Evolutionary conservation across 2,329 filamentous ascomycete species (phyloP).

Genomic region (Fusarium zealandicum): DNA sequence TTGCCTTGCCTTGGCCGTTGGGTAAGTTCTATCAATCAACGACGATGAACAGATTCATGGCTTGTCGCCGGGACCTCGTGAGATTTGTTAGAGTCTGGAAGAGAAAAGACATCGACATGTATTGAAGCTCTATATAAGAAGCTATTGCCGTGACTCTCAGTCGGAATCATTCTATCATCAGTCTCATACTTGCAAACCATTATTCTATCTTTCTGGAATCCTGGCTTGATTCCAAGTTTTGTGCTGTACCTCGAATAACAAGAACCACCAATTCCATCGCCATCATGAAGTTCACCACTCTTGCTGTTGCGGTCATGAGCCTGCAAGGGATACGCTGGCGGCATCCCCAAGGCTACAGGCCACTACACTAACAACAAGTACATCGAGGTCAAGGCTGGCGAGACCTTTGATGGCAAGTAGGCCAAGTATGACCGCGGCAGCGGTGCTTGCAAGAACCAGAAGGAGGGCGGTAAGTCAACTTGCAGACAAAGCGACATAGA

Average conservation of each 20-base stretch:
- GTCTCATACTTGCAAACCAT: too few relatives aligned
- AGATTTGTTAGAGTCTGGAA: not conserved
- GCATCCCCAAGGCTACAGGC: constrained; percentile 40
- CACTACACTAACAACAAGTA: constrained; percentile 42
- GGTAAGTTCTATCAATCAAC: constrained; percentile 9
- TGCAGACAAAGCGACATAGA: not conserved
- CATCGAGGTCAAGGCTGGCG: constrained; percentile 44
- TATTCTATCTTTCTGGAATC: too few relatives aligned
- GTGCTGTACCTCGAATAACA: not conserved
- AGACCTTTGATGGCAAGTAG: constrained; percentile 45
- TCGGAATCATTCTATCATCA: too few relatives aligned
- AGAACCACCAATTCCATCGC: not conserved
- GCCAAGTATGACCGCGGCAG: constrained; percentile 48
- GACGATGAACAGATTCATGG: not conserved
- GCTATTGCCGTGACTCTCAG: not conserved
- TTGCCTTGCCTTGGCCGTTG: not conserved
- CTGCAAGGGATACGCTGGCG: constrained; percentile 41
- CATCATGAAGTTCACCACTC: constrained; percentile 17
- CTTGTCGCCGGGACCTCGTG: not conserved
- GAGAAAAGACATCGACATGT: not conserved
- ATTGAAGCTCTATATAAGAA: constrained; percentile 4
- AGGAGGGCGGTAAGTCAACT: constrained; percentile 35
- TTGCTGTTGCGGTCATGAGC: constrained; percentile 7
- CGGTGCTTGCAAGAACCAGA: constrained; percentile 40
- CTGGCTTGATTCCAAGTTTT: not conserved